Evolutionary conservation across 257 asterid species (phyloP), one percentile per base, ranked within the genome.

Genomic region (Mitragyna speciosa): DNA sequence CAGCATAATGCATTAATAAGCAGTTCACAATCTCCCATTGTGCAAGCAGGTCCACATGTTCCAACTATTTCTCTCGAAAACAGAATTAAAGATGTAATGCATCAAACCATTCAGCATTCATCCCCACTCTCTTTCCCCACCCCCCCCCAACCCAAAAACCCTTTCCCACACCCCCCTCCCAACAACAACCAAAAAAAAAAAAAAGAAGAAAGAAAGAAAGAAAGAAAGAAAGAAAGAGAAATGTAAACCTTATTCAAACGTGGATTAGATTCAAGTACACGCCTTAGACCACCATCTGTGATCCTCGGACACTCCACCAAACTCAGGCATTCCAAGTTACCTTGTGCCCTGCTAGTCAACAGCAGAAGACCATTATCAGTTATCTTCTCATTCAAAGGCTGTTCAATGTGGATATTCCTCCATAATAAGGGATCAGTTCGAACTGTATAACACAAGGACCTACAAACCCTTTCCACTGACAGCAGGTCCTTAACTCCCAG

Each of bases 401-500:
- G 83, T 61, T 87, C 93, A n/a, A 95, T 87, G 85, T 87, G 96
- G 78, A 95, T 85, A 58, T 76, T 85, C 88, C 76, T 89, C 99
- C 99, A 93, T 77, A 95, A 73, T 76, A 83, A 80, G 26, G 92
- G 88, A 81, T 91, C 98, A 65, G 43, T 85, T 73, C 78, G 89
- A n/a, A 93, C 90, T 15, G 87, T 76, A 63, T 82, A 78, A 72
- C 79, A 77, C 72, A 93, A 78, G n/a, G 93, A 90, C 79, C 82
- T 89, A 80, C 94, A 93, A 69, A 92, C 98, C 83, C 85, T 88
- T 77, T 87, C 96, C 72, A 91, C 90, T 0, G 90, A 86, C 59
- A 95, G 84, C 86, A 95, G 92, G 70, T 95, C 98, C 83, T 86
- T 88, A 79, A 91, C 87, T 76, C 94, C 97, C 47, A 95, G 84